Evolutionary conservation across 805 yeast species (phyloP).

Genomic region (Lipomyces sp.): DNA sequence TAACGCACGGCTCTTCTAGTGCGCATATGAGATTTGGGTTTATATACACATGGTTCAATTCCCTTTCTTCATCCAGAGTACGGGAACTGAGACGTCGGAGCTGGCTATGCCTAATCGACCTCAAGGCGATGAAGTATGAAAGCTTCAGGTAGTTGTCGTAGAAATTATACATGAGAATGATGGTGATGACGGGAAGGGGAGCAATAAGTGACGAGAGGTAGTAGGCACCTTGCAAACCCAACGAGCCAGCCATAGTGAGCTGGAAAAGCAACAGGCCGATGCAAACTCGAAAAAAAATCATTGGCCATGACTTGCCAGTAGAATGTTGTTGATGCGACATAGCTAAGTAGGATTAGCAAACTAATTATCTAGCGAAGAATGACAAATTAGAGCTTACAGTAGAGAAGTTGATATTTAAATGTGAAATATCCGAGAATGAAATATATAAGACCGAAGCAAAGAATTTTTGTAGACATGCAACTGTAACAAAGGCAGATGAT

Average conservation of each 20-base stretch:
- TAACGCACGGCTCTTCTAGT: slow-evolving; percentile 86
- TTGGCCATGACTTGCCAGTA: slow-evolving; percentile 95
- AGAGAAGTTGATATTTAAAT: slow-evolving; percentile 86
- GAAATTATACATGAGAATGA: slow-evolving; percentile 75
- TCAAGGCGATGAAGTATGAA: slow-evolving; percentile 80
- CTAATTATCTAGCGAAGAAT: neutral
- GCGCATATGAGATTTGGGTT: slow-evolving; percentile 74
- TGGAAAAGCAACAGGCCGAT: slow-evolving; percentile 84
- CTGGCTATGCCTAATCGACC: slow-evolving; percentile 54
- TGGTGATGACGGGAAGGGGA: slow-evolving; percentile 76
- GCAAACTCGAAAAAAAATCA: slow-evolving; percentile 79
- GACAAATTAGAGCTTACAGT: slow-evolving; percentile 42
- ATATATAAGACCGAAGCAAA: slow-evolving; percentile 81
- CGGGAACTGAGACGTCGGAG: slow-evolving; percentile 42
- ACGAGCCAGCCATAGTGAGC: slow-evolving; percentile 88
- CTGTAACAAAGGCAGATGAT: slow-evolving; percentile 86
- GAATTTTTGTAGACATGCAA: slow-evolving; percentile 83
- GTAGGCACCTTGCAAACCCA: slow-evolving; percentile 81
- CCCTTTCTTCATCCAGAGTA: slow-evolving; percentile 81
- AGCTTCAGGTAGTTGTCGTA: slow-evolving; percentile 80
- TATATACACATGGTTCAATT: slow-evolving; percentile 68
- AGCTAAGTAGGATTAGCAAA: slow-evolving; percentile 42
- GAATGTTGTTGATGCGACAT: slow-evolving; percentile 96
- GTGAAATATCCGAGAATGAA: slow-evolving; percentile 88
- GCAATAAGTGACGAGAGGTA: slow-evolving; percentile 68